A percentile compares a stretch with the other conserved stretches of the same genome.
Evolutionary conservation across 2,329 filamentous ascomycete species (phyloP).

Genomic region (Alternaria burnsii): DNA sequence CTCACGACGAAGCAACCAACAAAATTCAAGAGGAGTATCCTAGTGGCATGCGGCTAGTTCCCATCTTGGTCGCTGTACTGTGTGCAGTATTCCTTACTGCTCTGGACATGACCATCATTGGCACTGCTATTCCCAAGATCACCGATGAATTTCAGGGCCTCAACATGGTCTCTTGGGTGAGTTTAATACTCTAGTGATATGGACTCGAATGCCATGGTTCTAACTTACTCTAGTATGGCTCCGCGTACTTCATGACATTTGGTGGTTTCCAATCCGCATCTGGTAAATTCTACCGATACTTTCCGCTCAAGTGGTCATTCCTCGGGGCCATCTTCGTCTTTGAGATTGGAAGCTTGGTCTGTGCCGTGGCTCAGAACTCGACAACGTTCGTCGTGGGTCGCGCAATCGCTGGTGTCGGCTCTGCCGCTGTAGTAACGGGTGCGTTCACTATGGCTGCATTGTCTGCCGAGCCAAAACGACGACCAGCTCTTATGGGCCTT

Average conservation of each 20-base stretch:
- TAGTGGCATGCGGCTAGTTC: background rate
- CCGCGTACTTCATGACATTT: constrained; percentile 55
- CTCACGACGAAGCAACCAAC: background rate
- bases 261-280: constrained; percentile 56
- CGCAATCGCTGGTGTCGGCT: constrained; percentile 52
- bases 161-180: constrained; percentile 30
- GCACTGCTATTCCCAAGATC: constrained; percentile 41
- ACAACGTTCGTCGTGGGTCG: constrained; percentile 51
- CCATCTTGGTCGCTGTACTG: background rate
- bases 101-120: constrained; percentile 30
- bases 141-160: constrained; percentile 37
- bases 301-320: constrained; percentile 51
- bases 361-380: constrained; percentile 53
- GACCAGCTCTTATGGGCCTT: constrained; percentile 49
- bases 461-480: constrained; percentile 51
- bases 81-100: constrained; percentile 19
- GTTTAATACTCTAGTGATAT: background rate
- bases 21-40: constrained; percentile 1
- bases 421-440: constrained; percentile 44
- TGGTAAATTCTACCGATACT: constrained; percentile 59
- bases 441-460: constrained; percentile 55
- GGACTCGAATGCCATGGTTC: no score
- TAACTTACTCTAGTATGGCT: constrained; percentile 22
- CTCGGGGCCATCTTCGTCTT: constrained; percentile 55
- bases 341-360: constrained; percentile 64